Evolutionary conservation across 73 alveolate species (phyloP).

Genomic region (Uronychia setigera): DNA sequence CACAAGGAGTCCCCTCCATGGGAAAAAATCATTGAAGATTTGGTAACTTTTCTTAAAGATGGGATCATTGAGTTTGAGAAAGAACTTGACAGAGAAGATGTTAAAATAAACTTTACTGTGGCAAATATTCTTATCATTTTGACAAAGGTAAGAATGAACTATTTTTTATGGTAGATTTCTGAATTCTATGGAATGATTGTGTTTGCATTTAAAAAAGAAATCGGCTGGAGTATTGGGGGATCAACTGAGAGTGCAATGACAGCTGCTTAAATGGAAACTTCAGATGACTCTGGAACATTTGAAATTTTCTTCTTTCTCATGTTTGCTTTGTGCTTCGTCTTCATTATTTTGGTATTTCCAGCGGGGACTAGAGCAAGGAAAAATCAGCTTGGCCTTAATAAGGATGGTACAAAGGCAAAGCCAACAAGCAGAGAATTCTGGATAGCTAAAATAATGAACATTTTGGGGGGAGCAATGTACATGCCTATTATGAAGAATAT

Average conservation of each 20-base stretch:
- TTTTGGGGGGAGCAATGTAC: slow-evolving; percentile 21
- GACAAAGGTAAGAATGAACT: background rate
- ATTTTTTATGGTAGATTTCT: background rate
- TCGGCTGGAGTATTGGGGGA: slow-evolving; percentile 16
- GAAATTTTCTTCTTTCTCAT: background rate
- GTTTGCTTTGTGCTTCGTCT: background rate
- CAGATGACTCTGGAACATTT: background rate
- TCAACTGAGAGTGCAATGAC: slow-evolving; percentile 4
- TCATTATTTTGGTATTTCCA: slow-evolving; percentile 15
- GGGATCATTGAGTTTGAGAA: background rate
- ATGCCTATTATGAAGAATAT: slow-evolving; percentile 8
- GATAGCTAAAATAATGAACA: slow-evolving; percentile 21
- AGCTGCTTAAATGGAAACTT: background rate
- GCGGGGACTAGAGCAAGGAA: slow-evolving; percentile 38
- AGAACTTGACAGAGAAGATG: background rate
- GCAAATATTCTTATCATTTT: background rate
- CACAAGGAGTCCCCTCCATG: background rate
- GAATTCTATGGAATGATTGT: slow-evolving; percentile 17
- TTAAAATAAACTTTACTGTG: background rate
- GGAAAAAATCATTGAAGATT: background rate
- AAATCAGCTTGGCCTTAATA: slow-evolving; percentile 5
- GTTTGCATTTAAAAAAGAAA: slow-evolving; percentile 7
- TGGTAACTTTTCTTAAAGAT: background rate
- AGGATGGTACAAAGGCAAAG: slow-evolving; percentile 17
- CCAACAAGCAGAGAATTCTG: slow-evolving; percentile 7